Conservation (phyloP, 2,329 filamentous ascomycete genomes). For the Hymenotorrendiella dingleyae region DNA sequence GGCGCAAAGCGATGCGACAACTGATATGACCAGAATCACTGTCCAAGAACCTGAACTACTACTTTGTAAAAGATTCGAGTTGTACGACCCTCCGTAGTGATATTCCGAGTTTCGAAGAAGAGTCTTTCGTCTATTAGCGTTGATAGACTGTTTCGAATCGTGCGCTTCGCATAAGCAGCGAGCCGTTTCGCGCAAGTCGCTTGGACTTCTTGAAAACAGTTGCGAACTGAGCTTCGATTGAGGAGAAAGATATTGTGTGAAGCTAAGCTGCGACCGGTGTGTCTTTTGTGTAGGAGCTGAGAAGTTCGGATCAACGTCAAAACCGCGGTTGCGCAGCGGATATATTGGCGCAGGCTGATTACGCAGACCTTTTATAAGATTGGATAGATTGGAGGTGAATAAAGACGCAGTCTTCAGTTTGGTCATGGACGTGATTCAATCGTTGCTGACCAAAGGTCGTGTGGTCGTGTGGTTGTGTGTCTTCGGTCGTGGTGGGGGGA, state of each 20-base stretch:
- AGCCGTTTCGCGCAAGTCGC: neutral
- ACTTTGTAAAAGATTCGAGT: slow-evolving; percentile 6
- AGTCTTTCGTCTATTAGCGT: no score
- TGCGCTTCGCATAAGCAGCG: neutral
- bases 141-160: slow-evolving; percentile 2
- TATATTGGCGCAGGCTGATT: neutral
- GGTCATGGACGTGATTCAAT: slow-evolving; percentile 2
- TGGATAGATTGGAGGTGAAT: neutral
- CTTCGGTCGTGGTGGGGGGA: no score
- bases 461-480: no score
- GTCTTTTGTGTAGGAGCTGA: neutral
- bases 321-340: neutral
- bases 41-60: slow-evolving; percentile 14
- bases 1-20: slow-evolving; percentile 14
- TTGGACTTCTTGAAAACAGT: neutral
- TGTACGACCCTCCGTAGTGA: neutral
- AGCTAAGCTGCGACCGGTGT: neutral
- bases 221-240: neutral
- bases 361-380: no score
- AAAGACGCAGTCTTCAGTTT: neutral
- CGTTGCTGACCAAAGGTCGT: no score
- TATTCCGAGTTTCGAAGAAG: neutral
- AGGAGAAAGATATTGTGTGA: neutral
- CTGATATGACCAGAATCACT: slow-evolving; percentile 6
- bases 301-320: neutral